Base-by-base conservation (phyloP, 805 yeast species). In the Metschnikowia lunata region DNA sequence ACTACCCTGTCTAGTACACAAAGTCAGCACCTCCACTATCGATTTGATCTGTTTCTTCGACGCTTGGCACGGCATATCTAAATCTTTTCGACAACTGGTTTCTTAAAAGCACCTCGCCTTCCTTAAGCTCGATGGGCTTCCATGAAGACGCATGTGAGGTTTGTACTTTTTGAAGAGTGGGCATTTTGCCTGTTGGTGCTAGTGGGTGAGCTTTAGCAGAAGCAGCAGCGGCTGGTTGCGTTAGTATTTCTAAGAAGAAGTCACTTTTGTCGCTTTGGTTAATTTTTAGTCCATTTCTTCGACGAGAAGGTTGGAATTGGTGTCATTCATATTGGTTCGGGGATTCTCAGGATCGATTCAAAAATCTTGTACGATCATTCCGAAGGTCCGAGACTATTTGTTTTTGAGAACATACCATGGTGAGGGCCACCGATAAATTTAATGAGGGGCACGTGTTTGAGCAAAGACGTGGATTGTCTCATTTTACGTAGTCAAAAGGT, bases 351-450 rank as follows among this genome's bases (percentile, higher is more conserved):
- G 23, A 18, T 18, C 23, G 3, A 18, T 18, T 18, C 5, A 18
- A 18, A 18, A 18, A 5, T 18, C 23, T 18, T 18, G 23, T 18
- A 18, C 23, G 4, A 18, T n/a, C 23, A 18, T 18, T 18, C 23
- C 23, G 23, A 18, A 18, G 23, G 23, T 5, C 23, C 23, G 5
- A 5, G 23, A 18, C 23, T 18, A 18, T 18, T 18, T 18, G 23
- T 18, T 18, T 18, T 5, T 18, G 23, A 13, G 4, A 13, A 48
- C 57, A 45, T 54, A 54, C 57, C 43, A 23, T 46, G 53, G 62
- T 83, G 88, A 39, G 88, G 83, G 37, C 89, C 89, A 34, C 97
- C 97, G 37, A 88, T 78, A 61, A 91, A 91, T 59, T 83, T 85
- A 67, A 91, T 91, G 63, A 82, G 71, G 12, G 95, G 97, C 23